Conservation (phyloP, 306 rosid species). For the Glycine soja region DNA sequence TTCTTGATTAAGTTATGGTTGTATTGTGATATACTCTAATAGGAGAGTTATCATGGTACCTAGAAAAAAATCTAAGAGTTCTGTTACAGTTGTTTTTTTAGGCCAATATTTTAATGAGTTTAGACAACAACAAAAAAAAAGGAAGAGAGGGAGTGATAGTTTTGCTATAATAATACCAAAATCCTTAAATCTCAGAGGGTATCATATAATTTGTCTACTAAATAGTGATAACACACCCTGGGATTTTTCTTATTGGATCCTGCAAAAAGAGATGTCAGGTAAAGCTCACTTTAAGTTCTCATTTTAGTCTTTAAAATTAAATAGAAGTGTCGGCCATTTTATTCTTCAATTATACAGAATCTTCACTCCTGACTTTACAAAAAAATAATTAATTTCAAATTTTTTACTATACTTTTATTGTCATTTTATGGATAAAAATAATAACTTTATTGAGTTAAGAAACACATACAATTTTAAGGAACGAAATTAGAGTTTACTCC, state of each 20-base stretch:
- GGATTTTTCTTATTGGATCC: no score
- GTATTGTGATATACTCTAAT: no score
- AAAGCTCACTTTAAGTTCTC: background rate
- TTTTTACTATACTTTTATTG: no score
- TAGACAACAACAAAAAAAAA: background rate
- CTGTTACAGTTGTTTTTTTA: background rate
- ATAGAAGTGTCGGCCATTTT: background rate
- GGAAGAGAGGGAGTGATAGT: background rate
- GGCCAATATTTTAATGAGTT: background rate
- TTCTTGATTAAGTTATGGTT: conserved; percentile 6
- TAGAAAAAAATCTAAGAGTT: background rate
- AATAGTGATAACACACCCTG: no score
- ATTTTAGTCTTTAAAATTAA: background rate
- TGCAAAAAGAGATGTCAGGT: no score
- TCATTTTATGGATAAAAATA: background rate
- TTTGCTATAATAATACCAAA: background rate
- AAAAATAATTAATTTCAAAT: no score
- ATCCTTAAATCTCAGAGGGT: background rate
- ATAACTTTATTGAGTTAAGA: background rate
- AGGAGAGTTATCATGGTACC: background rate
- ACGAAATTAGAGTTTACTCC: background rate
- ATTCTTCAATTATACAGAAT: background rate
- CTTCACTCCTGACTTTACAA: background rate
- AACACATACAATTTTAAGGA: background rate
- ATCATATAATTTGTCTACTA: background rate